Evolutionary conservation across 176 grass and related monocot genomes (phyloP), one percentile per base, ranked within the genome.

Genomic region (Oryza glumipatula): DNA sequence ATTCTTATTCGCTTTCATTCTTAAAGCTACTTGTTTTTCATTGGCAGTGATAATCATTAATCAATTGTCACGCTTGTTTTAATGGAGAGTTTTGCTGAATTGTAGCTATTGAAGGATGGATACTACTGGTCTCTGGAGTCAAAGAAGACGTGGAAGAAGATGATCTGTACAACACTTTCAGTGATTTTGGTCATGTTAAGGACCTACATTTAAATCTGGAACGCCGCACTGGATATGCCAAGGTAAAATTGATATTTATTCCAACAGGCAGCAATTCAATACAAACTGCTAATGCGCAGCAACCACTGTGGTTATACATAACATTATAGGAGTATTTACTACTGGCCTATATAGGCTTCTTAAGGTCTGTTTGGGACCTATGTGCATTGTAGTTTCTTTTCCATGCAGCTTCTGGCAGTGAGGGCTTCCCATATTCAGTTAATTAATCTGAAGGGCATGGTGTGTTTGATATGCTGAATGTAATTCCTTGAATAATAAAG

Each of bases 21-120:
- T 23, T 63, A 63, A 23, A 4, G 6, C 21, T n/a, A 35, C 73
- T 68, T 9, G 11, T 75, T 85, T 10, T 60, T 45, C 52, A 10
- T 58, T 43, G 3, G 33, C n/a, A 60, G 13, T 58, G 73, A 61
- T 52, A 16, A 52, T 17, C 49, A 6, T 58, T 38, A 21, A 38
- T 65, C 10, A 19, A 32, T 70, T 68, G 0, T 79, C 46, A 35
- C 78, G 14, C 24, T 9, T 65, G 15, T 77, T 70, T 79, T 71
- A 56, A 87, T 65, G 52, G 51, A 83, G 15, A 65, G 3, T 6
- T 35, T 44, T 88, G 10, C 85, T 78, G 4, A 26, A 35, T 64
- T 24, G 36, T 82, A 88, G 86, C 86, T 86, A 88, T 92, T 19
- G 90, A 92, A 85, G 86, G 90, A 74, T 92, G 90, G 90, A 86